These are phyloP conservation scores for Cornus kousa DNA, from an alignment of 148 eudicot species.

Conservation along the genomic window DNA sequence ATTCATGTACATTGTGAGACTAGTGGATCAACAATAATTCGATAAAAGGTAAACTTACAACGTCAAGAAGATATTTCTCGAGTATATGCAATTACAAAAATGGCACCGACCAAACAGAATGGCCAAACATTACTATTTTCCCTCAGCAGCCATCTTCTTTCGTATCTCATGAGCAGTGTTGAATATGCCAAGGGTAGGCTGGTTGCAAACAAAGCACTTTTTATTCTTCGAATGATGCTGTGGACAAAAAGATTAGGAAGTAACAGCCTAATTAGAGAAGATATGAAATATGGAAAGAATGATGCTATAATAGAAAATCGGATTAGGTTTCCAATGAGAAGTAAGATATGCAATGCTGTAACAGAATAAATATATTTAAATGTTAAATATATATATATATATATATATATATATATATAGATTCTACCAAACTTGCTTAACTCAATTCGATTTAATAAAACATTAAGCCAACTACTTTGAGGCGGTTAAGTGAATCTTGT, in stretches of 20 bases:
- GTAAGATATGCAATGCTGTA: conserved; percentile 1
- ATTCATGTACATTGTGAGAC: neutral
- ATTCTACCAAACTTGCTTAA: too few species aligned
- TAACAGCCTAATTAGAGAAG: too few species aligned
- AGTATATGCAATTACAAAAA: neutral
- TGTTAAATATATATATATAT: too few species aligned
- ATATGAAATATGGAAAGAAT: conserved; percentile 19
- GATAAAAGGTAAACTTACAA: neutral
- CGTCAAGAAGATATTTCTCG: neutral
- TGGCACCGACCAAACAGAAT: neutral
- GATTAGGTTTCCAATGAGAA: conserved; percentile 1
- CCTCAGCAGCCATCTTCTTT: conserved; percentile 58
- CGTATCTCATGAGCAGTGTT: conserved; percentile 80
- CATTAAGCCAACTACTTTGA: too few species aligned
- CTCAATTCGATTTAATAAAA: too few species aligned
- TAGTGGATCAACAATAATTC: neutral
- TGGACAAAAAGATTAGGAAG: conserved; percentile 14
- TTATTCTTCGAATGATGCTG: conserved; percentile 88
- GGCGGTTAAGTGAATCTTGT: too few species aligned
- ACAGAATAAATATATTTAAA: neutral
- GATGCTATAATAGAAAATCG: conserved; percentile 57
- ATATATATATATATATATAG: too few species aligned
- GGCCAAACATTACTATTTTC: conserved; percentile 29
- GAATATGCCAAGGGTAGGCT: conserved; percentile 78
- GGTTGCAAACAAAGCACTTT: conserved; percentile 82